phyloP scores from a whole-genome alignment of 2,329 filamentous ascomycete species.

The Exophiala aquamarina region DNA sequence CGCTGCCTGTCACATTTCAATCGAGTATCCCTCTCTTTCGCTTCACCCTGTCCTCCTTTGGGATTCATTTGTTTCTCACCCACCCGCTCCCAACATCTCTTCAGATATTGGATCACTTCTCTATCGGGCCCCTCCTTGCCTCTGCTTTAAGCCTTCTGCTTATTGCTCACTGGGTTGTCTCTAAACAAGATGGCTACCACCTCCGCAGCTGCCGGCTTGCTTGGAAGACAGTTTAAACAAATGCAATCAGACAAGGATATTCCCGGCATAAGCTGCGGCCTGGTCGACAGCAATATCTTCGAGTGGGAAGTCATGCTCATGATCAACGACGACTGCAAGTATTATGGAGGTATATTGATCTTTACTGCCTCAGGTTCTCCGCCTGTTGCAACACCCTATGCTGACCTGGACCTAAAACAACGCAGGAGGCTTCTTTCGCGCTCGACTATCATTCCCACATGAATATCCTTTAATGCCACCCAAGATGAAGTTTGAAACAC shows the following conservation, averaged over 20 bases:
- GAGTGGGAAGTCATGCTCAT: conserved; percentile 99
- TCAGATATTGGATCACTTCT: no score
- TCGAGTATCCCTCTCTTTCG: no score
- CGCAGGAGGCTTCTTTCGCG: conserved; percentile 87
- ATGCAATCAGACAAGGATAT: conserved; percentile 92
- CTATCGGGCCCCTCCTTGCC: background rate
- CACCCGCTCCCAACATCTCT: no score
- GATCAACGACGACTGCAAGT: conserved; percentile 91
- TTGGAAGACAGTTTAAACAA: conserved; percentile 84
- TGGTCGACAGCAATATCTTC: conserved; percentile 84
- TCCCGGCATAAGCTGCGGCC: conserved; percentile 87
- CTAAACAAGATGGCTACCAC: conserved; percentile 47
- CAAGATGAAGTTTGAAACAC: conserved; percentile 79
- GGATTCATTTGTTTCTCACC: no score
- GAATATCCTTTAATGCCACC: conserved; percentile 88
- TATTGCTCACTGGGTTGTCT: no score
- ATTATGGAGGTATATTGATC: conserved; percentile 75
- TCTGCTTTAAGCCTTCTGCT: no score
- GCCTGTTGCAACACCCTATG: background rate
- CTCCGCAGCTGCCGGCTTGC: conserved; percentile 67
- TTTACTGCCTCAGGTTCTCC: background rate
- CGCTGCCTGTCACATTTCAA: no score
- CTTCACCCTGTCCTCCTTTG: no score
- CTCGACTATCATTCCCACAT: conserved; percentile 75
- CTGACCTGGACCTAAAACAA: no score